phyloP scores from a whole-genome alignment of 441 rosid genomes.

The Croton setiger region DNA sequence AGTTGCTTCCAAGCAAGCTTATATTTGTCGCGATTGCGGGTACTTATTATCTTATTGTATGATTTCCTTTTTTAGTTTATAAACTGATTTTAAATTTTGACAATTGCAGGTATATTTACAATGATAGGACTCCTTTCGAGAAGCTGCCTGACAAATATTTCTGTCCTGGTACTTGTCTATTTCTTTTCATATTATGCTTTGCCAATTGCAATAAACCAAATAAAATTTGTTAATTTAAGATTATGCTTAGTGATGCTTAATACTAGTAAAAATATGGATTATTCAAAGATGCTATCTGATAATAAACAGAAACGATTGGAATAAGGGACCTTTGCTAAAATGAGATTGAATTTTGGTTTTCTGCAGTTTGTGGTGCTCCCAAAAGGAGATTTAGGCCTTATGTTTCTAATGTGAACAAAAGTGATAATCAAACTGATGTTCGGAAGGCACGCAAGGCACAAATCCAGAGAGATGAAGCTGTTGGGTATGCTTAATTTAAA shows the following conservation, averaged over 20 bases:
- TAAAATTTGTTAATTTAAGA: too few relatives aligned
- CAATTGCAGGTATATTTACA: conserved; percentile 75
- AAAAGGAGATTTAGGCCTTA: conserved; percentile 79
- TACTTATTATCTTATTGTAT: conserved; percentile 6
- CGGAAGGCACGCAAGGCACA: conserved; percentile 78
- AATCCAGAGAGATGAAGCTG: conserved; percentile 63
- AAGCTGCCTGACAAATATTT: conserved; percentile 68
- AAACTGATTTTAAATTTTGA: not conserved
- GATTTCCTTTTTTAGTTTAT: not conserved
- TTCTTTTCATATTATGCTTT: not conserved
- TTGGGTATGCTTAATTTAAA: conserved; percentile 43
- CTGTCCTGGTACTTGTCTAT: conserved; percentile 58
- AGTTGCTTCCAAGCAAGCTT: conserved; percentile 75
- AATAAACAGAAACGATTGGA: too few relatives aligned
- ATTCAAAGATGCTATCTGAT: too few relatives aligned
- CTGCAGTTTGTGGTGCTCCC: conserved; percentile 93
- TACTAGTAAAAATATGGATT: too few relatives aligned
- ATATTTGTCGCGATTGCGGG: conserved; percentile 98
- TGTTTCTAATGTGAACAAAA: conserved; percentile 51
- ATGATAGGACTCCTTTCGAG: conserved; percentile 85
- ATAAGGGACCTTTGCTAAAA: too few relatives aligned
- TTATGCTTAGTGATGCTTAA: too few relatives aligned
- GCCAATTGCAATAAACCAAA: too few relatives aligned
- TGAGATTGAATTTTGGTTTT: not conserved
- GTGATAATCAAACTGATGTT: conserved; percentile 49